Evolutionary conservation across 768 basidiomycete genomes (phyloP), one percentile per base, ranked within the genome.

Genomic region (Amanita inopinata): DNA sequence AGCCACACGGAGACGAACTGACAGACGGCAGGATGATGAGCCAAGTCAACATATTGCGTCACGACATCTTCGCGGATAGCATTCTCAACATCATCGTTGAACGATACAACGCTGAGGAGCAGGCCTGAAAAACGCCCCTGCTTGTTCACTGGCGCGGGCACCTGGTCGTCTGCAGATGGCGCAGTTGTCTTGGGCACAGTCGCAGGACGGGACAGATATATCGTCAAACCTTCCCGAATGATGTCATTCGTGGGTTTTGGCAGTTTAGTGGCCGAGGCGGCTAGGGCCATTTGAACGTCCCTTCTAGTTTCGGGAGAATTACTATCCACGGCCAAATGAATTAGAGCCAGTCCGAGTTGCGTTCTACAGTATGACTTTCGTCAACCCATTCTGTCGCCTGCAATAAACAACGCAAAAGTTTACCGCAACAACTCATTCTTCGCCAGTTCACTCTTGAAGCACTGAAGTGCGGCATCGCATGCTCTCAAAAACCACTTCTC

Each of bases 401-500:
- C 20, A 44, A 31, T 8, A 28, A 31, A 4, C 9, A 14, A 37
- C 15, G 17, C 18, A 14, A 18, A 61, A n/a, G n/a, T 70, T 33
- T 44, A 81, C 81, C 83, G 65, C n/a, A 80, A 51, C 2, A 64
- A 48, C 38, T 73, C 75, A 44, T 69, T 74, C 49, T 76, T 78
- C 17, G 44, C 25, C 1, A 86, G 55, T 4, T 83, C 76, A 1
- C 52, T 46, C 32, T 64, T 64, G 52, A 76, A 74, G 54, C 58
- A 70, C 3, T 59, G 50, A 5, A 79, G 43, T 2, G 70, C 61
- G 3, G 69, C 73, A 41, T 81, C 68, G 6, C 70, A 56, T 0
- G 84, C 82, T 23, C 80, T 71, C 10, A 89, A 61, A 1, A 96
- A 60, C 93, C 92, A 96, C 9, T 50, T 53, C 43, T 88, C 79